Conservation (phyloP, 2,329 filamentous ascomycete genomes). For the Endocalyx cinctus region DNA sequence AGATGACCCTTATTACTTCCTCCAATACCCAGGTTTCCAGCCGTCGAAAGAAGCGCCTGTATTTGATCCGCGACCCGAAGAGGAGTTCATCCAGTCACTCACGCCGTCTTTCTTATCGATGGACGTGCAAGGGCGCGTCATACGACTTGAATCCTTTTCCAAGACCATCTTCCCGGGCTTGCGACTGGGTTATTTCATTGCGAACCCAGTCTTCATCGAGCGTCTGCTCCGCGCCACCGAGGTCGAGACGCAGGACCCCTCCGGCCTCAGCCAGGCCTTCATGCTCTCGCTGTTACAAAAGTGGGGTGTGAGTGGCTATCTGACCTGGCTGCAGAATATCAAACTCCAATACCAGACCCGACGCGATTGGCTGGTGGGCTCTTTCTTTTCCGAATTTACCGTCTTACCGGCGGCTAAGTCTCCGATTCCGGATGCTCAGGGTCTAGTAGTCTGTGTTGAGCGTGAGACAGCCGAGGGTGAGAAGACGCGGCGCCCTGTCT, state of each 20-base stretch:
- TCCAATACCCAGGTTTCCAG: slow-evolving; percentile 49
- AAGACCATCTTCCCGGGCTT: slow-evolving; percentile 66
- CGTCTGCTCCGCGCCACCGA: slow-evolving; percentile 24
- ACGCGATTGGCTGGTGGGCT: slow-evolving; percentile 58
- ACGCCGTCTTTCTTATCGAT: slow-evolving; percentile 59
- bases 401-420: slow-evolving; percentile 11
- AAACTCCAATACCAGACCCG: slow-evolving; percentile 64
- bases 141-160: slow-evolving; percentile 67
- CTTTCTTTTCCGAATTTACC: slow-evolving; percentile 32
- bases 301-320: slow-evolving; percentile 70
- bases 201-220: slow-evolving; percentile 25
- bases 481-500: slow-evolving; percentile 14
- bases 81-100: slow-evolving; percentile 28
- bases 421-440: not conserved
- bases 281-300: slow-evolving; percentile 39
- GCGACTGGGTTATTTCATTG: slow-evolving; percentile 60
- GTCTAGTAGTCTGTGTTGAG: slow-evolving; percentile 14
- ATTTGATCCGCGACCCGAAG: not conserved
- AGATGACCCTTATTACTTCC: slow-evolving; percentile 69
- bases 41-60: not conserved
- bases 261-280: slow-evolving; percentile 57
- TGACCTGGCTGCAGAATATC: slow-evolving; percentile 69
- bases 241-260: slow-evolving; percentile 63
- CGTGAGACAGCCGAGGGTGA: too few species aligned
- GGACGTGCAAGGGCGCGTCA: slow-evolving; percentile 62